These are phyloP conservation scores for Scleromitrula shiraiana DNA, from an alignment of 2,329 filamentous ascomycete genomes.

Conservation along the genomic window DNA sequence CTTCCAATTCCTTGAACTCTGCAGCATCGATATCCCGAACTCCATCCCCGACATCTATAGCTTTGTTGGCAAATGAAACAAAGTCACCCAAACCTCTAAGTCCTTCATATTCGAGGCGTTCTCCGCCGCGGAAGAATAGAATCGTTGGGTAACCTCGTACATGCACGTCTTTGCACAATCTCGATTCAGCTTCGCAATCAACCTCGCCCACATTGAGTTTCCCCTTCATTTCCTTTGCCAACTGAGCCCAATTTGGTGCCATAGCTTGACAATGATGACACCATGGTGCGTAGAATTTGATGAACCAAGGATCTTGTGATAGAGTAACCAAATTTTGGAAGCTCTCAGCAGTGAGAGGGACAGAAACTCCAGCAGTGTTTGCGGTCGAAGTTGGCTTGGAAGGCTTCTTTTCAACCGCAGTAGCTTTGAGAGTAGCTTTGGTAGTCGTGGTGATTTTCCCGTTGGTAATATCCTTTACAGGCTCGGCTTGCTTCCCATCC, in stretches of 20 bases:
- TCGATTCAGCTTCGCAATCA: slow-evolving; percentile 79
- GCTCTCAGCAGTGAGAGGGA: slow-evolving; percentile 69
- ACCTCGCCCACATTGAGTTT: slow-evolving; percentile 90
- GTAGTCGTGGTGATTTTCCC: slow-evolving; percentile 6
- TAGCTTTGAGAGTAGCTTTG: slow-evolving; percentile 20
- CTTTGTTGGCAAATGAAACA: slow-evolving; percentile 77
- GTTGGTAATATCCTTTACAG: not conserved
- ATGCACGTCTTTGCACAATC: slow-evolving; percentile 86
- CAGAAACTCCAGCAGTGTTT: slow-evolving; percentile 69
- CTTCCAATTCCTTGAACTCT: slow-evolving; percentile 72
- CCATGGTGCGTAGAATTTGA: slow-evolving; percentile 99
- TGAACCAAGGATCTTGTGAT: slow-evolving; percentile 89
- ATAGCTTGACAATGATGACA: slow-evolving; percentile 92
- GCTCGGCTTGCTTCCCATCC: not conserved
- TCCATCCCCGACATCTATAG: slow-evolving; percentile 66
- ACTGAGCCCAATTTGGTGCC: slow-evolving; percentile 80
- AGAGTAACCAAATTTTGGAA: slow-evolving; percentile 83
- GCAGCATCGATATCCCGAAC: slow-evolving; percentile 73
- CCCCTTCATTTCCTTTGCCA: slow-evolving; percentile 86
- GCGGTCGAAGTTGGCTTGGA: slow-evolving; percentile 47
- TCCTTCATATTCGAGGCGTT: slow-evolving; percentile 87
- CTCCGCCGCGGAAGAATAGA: slow-evolving; percentile 84
- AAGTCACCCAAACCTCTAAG: slow-evolving; percentile 89
- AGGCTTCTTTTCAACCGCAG: slow-evolving; percentile 34
- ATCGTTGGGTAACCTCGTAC: slow-evolving; percentile 81